Evolutionary conservation across 2,329 filamentous ascomycete genomes (phyloP).

Genomic region (Colletotrichum destructivum): DNA sequence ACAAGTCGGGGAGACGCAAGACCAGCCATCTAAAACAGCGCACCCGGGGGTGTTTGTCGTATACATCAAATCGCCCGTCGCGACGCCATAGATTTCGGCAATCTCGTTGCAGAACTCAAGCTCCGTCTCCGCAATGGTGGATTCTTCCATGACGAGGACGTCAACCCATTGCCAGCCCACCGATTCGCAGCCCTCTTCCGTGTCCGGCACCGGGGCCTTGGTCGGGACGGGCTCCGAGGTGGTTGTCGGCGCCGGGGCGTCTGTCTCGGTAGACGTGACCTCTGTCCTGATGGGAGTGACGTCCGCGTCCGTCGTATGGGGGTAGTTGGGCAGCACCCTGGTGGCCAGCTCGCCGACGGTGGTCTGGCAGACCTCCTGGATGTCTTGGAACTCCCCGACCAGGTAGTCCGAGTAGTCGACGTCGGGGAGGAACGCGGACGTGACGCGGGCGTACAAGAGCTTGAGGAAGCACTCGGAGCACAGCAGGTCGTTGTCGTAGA

Average conservation of each 20-base stretch:
- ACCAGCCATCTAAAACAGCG: conserved; percentile 6
- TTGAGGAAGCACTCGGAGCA: conserved; percentile 31
- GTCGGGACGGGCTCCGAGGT: conserved; percentile 13
- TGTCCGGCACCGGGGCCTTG: conserved; percentile 12
- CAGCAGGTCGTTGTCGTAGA: conserved; percentile 37
- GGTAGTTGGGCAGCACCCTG: conserved; percentile 5
- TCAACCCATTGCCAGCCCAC: conserved; percentile 10
- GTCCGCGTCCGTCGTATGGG: conserved; percentile 13
- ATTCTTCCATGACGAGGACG: conserved; percentile 2
- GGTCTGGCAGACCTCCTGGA: conserved; percentile 31
- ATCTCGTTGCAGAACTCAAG: conserved; percentile 23
- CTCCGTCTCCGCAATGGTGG: background rate
- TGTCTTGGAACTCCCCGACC: conserved; percentile 25
- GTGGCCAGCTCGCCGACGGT: conserved; percentile 18
- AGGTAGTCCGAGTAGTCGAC: conserved; percentile 29
- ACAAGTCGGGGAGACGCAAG: conserved; percentile 17
- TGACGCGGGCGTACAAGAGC: conserved; percentile 13
- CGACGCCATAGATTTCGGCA: conserved; percentile 11
- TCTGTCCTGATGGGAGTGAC: conserved; percentile 11
- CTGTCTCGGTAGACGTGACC: conserved; percentile 8
- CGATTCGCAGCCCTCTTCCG: conserved; percentile 5
- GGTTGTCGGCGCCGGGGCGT: conserved; percentile 8
- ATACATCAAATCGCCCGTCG: conserved; percentile 16
- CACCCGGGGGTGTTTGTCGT: conserved; percentile 1
- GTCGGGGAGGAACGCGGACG: conserved; percentile 25